Evolutionary conservation across 768 basidiomycete species (phyloP).

Genomic region (Austroboletus eburneus): DNA sequence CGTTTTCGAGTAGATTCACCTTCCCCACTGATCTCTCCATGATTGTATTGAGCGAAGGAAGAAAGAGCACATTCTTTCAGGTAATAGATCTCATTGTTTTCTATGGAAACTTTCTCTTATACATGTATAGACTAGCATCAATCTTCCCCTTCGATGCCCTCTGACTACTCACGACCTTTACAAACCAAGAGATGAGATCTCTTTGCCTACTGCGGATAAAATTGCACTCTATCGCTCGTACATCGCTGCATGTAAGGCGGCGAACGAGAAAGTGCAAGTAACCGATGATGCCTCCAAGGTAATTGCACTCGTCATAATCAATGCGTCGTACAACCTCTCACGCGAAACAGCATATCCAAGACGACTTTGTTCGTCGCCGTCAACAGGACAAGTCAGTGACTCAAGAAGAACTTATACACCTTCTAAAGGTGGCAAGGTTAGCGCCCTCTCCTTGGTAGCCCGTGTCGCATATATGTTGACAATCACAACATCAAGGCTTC

Average conservation of each 20-base stretch:
- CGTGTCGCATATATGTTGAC: slow-evolving; percentile 1
- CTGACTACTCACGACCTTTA: slow-evolving; percentile 40
- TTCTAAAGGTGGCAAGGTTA: slow-evolving; percentile 70
- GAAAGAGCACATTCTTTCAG: slow-evolving; percentile 70
- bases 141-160: slow-evolving; percentile 44
- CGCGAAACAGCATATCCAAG: slow-evolving; percentile 61
- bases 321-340: background rate
- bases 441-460: slow-evolving; percentile 11
- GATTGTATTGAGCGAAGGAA: slow-evolving; percentile 57
- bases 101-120: background rate
- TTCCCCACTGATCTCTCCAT: slow-evolving; percentile 75
- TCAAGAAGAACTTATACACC: slow-evolving; percentile 60
- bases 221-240: slow-evolving; percentile 55
- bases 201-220: slow-evolving; percentile 42
- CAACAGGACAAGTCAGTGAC: slow-evolving; percentile 37
- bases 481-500: slow-evolving; percentile 39
- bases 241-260: slow-evolving; percentile 51
- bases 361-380: slow-evolving; percentile 58
- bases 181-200: slow-evolving; percentile 41
- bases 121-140: slow-evolving; percentile 51
- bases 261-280: slow-evolving; percentile 48
- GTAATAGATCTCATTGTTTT: slow-evolving; percentile 31
- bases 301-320: slow-evolving; percentile 2
- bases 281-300: slow-evolving; percentile 59
- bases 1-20: slow-evolving; percentile 59